Conservation (phyloP, 805 yeast species). For the Allodekkera sacchari region DNA sequence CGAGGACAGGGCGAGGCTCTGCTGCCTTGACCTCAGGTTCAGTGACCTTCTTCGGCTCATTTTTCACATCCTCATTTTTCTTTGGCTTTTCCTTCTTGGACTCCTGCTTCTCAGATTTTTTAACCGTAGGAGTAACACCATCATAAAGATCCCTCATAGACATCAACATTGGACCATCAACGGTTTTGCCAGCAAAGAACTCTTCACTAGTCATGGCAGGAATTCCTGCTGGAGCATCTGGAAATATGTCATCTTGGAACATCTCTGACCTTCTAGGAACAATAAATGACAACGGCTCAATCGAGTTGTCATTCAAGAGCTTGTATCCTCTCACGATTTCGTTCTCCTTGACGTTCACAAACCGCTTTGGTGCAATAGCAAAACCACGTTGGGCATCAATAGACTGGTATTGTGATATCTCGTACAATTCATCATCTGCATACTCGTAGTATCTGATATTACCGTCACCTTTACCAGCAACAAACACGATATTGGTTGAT, state of each 20-base stretch:
- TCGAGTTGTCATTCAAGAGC: constrained; percentile 72
- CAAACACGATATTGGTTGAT: constrained; percentile 66
- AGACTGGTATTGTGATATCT: constrained; percentile 83
- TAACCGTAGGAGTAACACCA: constrained; percentile 53
- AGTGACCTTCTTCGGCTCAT: constrained; percentile 4
- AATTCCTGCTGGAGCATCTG: constrained; percentile 75
- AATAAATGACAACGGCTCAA: constrained; percentile 87
- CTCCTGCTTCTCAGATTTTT: constrained; percentile 19
- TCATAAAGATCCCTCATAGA: constrained; percentile 72
- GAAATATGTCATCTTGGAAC: constrained; percentile 88
- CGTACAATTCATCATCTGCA: constrained; percentile 73
- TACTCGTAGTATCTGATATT: constrained; percentile 91
- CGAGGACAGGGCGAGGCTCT: constrained; percentile 12
- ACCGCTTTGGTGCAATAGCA: constrained; percentile 79
- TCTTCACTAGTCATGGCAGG: constrained; percentile 77
- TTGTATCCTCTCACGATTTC: constrained; percentile 80
- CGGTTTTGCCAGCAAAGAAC: constrained; percentile 70
- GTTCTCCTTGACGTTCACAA: constrained; percentile 71
- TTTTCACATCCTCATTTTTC: constrained; percentile 6
- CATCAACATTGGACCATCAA: constrained; percentile 75
- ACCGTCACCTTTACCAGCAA: constrained; percentile 98
- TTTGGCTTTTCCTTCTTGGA: constrained; percentile 12
- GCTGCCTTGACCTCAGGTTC: constrained; percentile 3
- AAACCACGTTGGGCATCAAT: constrained; percentile 94
- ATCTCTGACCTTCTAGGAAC: constrained; percentile 93